Base-by-base conservation (phyloP, 108 stramenopile genomes). In the Bacterosira constricta region DNA sequence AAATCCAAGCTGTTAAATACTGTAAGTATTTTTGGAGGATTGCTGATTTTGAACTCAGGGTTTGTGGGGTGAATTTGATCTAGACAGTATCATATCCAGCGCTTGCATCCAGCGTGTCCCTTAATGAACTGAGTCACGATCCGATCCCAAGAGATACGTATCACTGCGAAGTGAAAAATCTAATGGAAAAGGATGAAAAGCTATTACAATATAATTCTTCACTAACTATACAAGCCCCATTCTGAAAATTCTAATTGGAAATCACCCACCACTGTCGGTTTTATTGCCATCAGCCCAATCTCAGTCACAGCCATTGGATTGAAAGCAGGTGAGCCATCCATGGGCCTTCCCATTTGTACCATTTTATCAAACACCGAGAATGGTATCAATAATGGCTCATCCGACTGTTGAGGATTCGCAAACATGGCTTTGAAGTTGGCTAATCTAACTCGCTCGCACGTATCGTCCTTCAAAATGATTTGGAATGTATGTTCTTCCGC, bases 201-300 rank as follows among this genome's bases (percentile, higher is more conserved):
- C n/a, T n/a, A n/a, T n/a, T 2, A 11, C 17, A 42, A 7, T 42
- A 42, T 42, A n/a, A 3, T 42, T 42, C 17, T 21, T 50, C 29
- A 17, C 37, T 18, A 56, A 37, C 20, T 67, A 64, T 85, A 85
- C 72, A 85, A 63, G 4, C 84, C 84, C 84, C 84, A 85, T 45
- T 85, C 84, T 13, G 23, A 27, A 64, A 85, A 73, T 15, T 63
- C 55, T 8, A 85, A 50, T 21, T 75, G 73, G 32, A 85, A 85
- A 10, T 79, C 77, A 12, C 81, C 84, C 1, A 85, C 84, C 20
- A 85, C 81, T n/a, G 77, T 79, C 27, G 84, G 84, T 52, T 85
- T 85, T 23, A 85, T 85, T 12, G 84, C 84, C 84, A 85, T 85
- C 9, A 85, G 6, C 18, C 84, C 84, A 35, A 85, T 74, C 47